phyloP scores from a whole-genome alignment of 2,329 filamentous ascomycete genomes.

The Colletotrichum neosansevieriae region DNA sequence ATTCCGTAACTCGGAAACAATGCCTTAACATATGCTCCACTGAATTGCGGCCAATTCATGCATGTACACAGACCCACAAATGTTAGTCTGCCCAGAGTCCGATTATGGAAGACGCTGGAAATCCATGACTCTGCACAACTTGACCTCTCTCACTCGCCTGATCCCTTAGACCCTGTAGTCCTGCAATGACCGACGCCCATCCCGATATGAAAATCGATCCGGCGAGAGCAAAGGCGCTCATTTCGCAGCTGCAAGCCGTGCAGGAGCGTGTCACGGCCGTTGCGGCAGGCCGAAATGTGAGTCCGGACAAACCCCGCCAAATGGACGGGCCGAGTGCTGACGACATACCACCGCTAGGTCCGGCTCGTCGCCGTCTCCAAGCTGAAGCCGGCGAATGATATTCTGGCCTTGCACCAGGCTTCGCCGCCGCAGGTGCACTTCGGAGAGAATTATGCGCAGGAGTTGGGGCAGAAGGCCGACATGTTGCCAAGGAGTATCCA shows the following conservation, averaged over 20 bases:
- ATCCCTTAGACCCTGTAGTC: not conserved
- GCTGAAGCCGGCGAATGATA: conserved; percentile 91
- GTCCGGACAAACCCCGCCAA: conserved; percentile 43
- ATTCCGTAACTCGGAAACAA: not conserved
- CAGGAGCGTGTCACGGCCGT: conserved; percentile 67
- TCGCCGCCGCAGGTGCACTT: conserved; percentile 73
- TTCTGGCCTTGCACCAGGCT: conserved; percentile 80
- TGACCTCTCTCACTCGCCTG: not conserved
- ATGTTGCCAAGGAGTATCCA: conserved; percentile 80
- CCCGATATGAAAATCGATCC: conserved; percentile 72
- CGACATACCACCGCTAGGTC: conserved; percentile 61
- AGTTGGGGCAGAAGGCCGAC: conserved; percentile 86
- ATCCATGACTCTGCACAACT: conserved; percentile 23
- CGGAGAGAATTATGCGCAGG: conserved; percentile 96
- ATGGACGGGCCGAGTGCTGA: not conserved
- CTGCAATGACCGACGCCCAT: conserved; percentile 39
- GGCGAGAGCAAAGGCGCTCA: conserved; percentile 70
- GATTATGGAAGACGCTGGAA: conserved; percentile 26
- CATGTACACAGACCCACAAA: not conserved
- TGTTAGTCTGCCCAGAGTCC: conserved; percentile 10
- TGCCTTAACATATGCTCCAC: conserved; percentile 5
- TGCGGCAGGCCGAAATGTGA: conserved; percentile 66
- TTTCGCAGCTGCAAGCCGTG: conserved; percentile 72
- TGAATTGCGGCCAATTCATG: not conserved
- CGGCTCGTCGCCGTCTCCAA: conserved; percentile 96